Percentiles rank a stretch among this genome's conserved stretches.
Evolutionary conservation across 169 alveolate species (phyloP).

Genomic region (Toxoplasma gondii): DNA sequence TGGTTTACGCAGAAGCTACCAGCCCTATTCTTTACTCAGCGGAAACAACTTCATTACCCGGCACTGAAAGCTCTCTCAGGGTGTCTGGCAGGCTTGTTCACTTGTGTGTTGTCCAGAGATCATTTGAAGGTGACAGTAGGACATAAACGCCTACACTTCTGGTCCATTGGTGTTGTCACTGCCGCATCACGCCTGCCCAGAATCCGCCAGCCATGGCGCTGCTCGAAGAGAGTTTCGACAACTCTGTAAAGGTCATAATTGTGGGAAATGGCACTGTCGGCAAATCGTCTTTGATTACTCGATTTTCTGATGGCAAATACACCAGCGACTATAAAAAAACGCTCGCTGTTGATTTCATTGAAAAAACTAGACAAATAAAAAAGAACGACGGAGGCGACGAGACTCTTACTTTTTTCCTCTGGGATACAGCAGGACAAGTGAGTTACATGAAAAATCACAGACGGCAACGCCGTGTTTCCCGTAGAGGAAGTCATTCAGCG

Average conservation of each 20-base stretch:
- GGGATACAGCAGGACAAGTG: conserved; percentile 90
- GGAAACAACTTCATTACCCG: no score
- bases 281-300: conserved; percentile 71
- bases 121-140: no score
- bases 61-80: no score
- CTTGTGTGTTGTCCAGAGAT: no score
- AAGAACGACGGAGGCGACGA: conserved; percentile 31
- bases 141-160: no score
- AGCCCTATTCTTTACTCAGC: no score
- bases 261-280: conserved; percentile 75
- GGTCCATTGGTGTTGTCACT: no score
- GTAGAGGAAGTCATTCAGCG: not conserved
- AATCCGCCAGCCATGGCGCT: not conserved
- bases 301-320: conserved; percentile 68
- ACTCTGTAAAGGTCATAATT: conserved; percentile 67
- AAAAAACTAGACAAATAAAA: not conserved
- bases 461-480: no score
- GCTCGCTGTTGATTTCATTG: conserved; percentile 61
- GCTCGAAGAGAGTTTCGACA: conserved; percentile 70
- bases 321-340: conserved; percentile 59
- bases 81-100: no score
- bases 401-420: conserved; percentile 73
- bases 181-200: no score
- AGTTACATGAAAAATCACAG: not conserved
- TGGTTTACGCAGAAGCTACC: no score